Evolutionary conservation across 2,329 filamentous ascomycete genomes (phyloP).

Genomic region (Fusarium luffae): DNA sequence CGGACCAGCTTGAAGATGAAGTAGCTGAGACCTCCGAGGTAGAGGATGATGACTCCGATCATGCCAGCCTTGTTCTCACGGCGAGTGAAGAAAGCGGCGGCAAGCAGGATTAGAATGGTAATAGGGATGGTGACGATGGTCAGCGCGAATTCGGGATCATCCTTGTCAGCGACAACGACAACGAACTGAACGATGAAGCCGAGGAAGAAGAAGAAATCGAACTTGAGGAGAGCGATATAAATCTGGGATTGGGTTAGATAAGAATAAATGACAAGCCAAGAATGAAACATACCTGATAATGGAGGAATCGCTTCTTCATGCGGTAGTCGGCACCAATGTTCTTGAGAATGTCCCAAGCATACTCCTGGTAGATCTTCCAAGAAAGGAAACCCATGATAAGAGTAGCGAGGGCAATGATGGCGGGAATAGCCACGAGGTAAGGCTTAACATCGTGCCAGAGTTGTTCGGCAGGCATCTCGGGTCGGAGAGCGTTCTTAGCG

Average conservation of each 20-base stretch:
- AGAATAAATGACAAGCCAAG: not conserved
- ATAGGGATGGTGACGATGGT: conserved; percentile 91
- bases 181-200: conserved; percentile 98
- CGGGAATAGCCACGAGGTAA: conserved; percentile 86
- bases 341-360: conserved; percentile 99
- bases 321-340: conserved; percentile 97
- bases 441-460: conserved; percentile 79
- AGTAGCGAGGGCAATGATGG: conserved; percentile 81
- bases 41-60: conserved; percentile 81
- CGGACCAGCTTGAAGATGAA: conserved; percentile 98
- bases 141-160: conserved; percentile 81
- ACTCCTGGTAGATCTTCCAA: conserved; percentile 98
- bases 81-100: conserved; percentile 86
- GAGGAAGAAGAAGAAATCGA: conserved; percentile 99
- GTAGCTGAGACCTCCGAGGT: conserved; percentile 89
- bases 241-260: conserved; percentile 66
- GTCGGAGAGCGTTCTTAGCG: conserved; percentile 57
- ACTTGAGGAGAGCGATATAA: conserved; percentile 97
- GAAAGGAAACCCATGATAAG: conserved; percentile 79
- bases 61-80: conserved; percentile 85
- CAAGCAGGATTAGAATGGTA: conserved; percentile 87
- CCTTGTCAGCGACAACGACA: conserved; percentile 81
- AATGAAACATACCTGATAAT: conserved; percentile 80
- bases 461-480: conserved; percentile 46
- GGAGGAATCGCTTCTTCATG: conserved; percentile 95